phyloP scores from a whole-genome alignment of 164 flowering plant species.

The Vitis riparia region DNA sequence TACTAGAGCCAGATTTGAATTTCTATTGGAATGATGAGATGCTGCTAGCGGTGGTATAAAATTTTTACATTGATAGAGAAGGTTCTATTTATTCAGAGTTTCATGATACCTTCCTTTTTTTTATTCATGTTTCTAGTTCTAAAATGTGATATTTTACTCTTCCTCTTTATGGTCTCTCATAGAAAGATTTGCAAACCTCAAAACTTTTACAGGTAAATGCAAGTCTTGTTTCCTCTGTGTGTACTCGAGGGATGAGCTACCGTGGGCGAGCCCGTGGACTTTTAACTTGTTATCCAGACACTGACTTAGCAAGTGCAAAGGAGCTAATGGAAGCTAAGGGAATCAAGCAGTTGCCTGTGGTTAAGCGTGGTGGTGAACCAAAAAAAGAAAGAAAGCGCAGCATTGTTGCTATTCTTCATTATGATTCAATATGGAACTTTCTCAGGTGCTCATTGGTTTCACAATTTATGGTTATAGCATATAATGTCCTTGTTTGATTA shows the following conservation, averaged over 20 bases:
- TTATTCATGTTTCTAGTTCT: neutral
- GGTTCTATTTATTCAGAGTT: too few species aligned
- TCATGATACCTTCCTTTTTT: too few species aligned
- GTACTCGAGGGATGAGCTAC: constrained; percentile 76
- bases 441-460: constrained; percentile 59
- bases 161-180: neutral
- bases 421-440: constrained; percentile 65
- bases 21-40: too few species aligned
- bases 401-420: constrained; percentile 68
- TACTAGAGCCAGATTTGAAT: too few species aligned
- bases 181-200: neutral
- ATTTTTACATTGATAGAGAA: too few species aligned
- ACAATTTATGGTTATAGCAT: neutral
- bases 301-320: constrained; percentile 74
- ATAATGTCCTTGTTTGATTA: neutral
- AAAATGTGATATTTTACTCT: neutral
- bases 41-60: too few species aligned
- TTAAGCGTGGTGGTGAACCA: constrained; percentile 55
- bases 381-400: constrained; percentile 59
- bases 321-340: constrained; percentile 98
- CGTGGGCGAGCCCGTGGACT: constrained; percentile 80
- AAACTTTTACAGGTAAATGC: constrained; percentile 48
- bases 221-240: constrained; percentile 69
- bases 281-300: constrained; percentile 91
- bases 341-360: constrained; percentile 90